These are phyloP conservation scores for Penicillium paradoxum DNA, from an alignment of 495 filamentous ascomycete genomes.

Conservation along the genomic window DNA sequence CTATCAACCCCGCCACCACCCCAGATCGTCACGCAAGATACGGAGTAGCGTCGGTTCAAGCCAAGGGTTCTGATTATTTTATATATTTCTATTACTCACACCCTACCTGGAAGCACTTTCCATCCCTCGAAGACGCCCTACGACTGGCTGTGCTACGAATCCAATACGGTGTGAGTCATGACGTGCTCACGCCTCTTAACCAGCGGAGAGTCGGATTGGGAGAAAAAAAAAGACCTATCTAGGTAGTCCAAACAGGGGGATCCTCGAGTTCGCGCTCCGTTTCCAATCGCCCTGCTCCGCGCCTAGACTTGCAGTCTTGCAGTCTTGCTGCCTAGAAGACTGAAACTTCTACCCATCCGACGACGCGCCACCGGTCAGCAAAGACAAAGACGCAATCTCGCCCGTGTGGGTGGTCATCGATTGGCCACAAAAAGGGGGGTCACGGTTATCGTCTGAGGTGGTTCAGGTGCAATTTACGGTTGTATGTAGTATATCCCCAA, in stretches of 20 bases:
- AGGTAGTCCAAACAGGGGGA: background rate
- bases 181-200: conserved; percentile 5
- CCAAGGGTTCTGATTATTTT: background rate
- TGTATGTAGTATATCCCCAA: background rate
- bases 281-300: conserved; percentile 14
- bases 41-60: too few species aligned
- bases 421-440: background rate
- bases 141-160: background rate
- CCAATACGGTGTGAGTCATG: conserved; percentile 8
- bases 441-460: too few species aligned
- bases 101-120: too few species aligned
- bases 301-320: background rate
- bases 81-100: background rate
- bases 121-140: too few species aligned
- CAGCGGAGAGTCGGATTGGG: background rate
- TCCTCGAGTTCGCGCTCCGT: conserved; percentile 11
- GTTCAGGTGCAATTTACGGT: background rate
- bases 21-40: background rate
- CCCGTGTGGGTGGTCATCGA: background rate
- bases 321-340: conserved; percentile 10
- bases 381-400: background rate
- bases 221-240: background rate
- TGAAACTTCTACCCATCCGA: conserved; percentile 11
- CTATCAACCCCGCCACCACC: background rate
- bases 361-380: conserved; percentile 1